A percentile compares a stretch with the other conserved stretches of the same genome.
Conservation (phyloP, 78 protist species). For the Dictyostelium purpureum region DNA sequence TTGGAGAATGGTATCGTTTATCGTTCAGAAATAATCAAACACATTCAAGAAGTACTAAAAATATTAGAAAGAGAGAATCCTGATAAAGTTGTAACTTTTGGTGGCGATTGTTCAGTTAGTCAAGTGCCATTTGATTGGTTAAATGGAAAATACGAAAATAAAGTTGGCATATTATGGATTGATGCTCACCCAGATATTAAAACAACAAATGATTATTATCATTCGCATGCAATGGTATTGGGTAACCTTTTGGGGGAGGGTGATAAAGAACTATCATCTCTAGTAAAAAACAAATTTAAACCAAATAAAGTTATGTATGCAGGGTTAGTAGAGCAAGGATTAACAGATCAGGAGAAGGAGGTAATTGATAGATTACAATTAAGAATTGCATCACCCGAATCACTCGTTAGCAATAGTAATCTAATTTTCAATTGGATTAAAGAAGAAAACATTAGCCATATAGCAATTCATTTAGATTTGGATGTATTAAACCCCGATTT, state of each 20-base stretch:
- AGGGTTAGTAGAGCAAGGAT: neutral
- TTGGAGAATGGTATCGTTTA: neutral
- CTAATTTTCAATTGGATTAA: neutral
- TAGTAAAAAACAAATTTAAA: neutral
- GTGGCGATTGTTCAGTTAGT: neutral
- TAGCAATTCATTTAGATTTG: neutral
- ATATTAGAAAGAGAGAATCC: neutral
- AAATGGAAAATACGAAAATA: neutral
- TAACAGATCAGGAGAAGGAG: neutral
- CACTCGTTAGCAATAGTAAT: neutral
- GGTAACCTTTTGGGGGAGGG: neutral
- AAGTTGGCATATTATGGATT: neutral
- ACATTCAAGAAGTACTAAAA: neutral
- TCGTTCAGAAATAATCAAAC: neutral
- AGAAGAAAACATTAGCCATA: neutral
- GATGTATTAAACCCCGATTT: slow-evolving; percentile 5
- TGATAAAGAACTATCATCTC: neutral
- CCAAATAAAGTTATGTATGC: neutral
- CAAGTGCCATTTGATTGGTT: neutral
- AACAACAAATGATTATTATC: neutral
- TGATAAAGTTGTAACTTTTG: neutral
- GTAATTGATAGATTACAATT: neutral
- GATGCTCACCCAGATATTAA: neutral
- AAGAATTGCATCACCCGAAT: slow-evolving; percentile 3
- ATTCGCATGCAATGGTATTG: neutral